Evolutionary conservation across 2,329 filamentous ascomycete species (phyloP), one percentile per base, ranked within the genome.

Genomic region (Mycogone perniciosa): DNA sequence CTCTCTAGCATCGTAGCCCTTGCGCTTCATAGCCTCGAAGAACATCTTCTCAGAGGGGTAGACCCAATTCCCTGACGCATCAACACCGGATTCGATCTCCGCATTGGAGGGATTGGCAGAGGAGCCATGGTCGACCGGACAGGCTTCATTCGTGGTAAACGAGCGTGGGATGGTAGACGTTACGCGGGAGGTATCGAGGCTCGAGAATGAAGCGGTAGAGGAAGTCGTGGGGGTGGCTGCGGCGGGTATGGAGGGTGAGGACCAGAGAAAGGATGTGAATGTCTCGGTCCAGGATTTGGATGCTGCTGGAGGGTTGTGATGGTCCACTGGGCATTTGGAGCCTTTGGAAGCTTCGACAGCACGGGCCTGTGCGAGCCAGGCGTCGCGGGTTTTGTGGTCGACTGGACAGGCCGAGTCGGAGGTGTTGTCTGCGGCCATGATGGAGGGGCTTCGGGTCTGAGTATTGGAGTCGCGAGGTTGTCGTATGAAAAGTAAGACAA

Each of bases 31-130:
- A 41, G 93, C 93, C 44, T 95, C 88, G 72, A 97, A 97, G 76
- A 99, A 99, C 84, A 96, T 95, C 64, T 88, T 86, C 68, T 97
- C 92, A 0, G 88, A 93, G 0, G 93, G 93, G 69, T 99, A 99
- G 54, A 99, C 85, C 93, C 93, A 99, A 67, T 96, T 96, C 0
- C 92, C 92, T 0, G 81, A 81, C 35, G 72, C 73, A 61, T 89
- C 84, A 26, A 82, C 76, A 55, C 87, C 86, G 0, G 85, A 87
- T 65, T 96, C 90, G 55, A 80, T 71, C 70, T 96, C 89, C 54
- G 81, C 77, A 69, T 96, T 96, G 10, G 86, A 84, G 0, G 67
- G 78, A 69, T 95, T 96, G 10, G 86, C 84, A 0, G 67, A 70
- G 40, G 68, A 65, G 33, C 63, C 66, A 46, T 69, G 69, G 35